phyloP scores from a whole-genome alignment of 2,329 filamentous ascomycete species.

The Pyrenochaeta sp. region DNA sequence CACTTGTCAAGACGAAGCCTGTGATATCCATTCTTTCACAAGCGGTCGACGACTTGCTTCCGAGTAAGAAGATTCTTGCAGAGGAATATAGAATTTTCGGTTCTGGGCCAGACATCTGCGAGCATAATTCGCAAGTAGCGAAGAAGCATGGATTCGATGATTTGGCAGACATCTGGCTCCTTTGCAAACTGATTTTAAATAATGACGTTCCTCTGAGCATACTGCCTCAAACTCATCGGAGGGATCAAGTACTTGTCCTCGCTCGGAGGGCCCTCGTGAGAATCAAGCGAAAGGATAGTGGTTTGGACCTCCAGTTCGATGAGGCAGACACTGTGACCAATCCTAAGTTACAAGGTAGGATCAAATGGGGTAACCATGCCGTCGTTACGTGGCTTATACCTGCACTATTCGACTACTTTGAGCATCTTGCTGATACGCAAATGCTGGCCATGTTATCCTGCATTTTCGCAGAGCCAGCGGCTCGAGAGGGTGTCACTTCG shows the following conservation, averaged over 20 bases:
- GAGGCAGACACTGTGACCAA: conserved; percentile 49
- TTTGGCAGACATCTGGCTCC: conserved; percentile 82
- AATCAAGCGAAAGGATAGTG: conserved; percentile 58
- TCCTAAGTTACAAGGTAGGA: conserved; percentile 51
- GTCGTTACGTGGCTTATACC: conserved; percentile 65
- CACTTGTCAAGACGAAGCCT: conserved; percentile 64
- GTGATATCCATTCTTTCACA: conserved; percentile 74
- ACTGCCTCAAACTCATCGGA: conserved; percentile 61
- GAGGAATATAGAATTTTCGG: conserved; percentile 84
- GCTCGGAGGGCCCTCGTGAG: conserved; percentile 67
- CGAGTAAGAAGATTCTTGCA: conserved; percentile 79
- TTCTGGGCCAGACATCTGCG: conserved; percentile 79
- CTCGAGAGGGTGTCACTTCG: conserved; percentile 49
- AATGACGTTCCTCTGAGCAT: conserved; percentile 77
- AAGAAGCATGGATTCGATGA: conserved; percentile 73
- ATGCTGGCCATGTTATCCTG: conserved; percentile 72
- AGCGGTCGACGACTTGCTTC: conserved; percentile 70
- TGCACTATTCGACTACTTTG: conserved; percentile 66
- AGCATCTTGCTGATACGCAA: conserved; percentile 67
- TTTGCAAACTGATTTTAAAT: conserved; percentile 78
- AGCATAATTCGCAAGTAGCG: conserved; percentile 82
- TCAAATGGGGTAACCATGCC: conserved; percentile 66
- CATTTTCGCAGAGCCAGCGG: conserved; percentile 61
- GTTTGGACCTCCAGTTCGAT: conserved; percentile 57
- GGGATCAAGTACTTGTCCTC: conserved; percentile 71